Conservation (phyloP, 768 basidiomycete genomes). For the Russula sp. region DNA sequence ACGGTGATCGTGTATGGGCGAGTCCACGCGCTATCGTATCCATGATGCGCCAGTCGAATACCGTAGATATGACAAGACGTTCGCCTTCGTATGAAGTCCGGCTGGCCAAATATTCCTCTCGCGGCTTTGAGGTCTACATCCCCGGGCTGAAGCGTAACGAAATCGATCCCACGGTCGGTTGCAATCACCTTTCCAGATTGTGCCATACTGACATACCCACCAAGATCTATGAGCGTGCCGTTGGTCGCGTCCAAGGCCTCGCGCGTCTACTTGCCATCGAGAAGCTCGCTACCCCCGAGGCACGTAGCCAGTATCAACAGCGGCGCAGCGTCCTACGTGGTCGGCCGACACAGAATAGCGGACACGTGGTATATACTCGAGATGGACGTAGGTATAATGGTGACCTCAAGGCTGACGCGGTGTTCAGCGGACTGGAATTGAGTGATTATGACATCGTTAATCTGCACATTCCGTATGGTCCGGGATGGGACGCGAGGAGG, state of each 20-base stretch:
- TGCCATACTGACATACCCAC: not conserved
- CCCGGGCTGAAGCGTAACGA: constrained; percentile 44
- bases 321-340: constrained; percentile 46
- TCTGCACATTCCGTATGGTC: constrained; percentile 57
- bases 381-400: constrained; percentile 41
- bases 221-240: constrained; percentile 57
- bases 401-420: constrained; percentile 45
- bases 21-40: constrained; percentile 55
- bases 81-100: constrained; percentile 62
- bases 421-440: constrained; percentile 44
- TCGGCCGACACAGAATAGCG: constrained; percentile 34
- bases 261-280: constrained; percentile 59
- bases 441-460: constrained; percentile 51
- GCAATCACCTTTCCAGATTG: not conserved
- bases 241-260: constrained; percentile 50
- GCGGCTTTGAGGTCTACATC: constrained; percentile 54
- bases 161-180: constrained; percentile 52
- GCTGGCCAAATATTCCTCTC: constrained; percentile 49
- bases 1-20: constrained; percentile 51
- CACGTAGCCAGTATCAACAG: constrained; percentile 43
- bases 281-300: constrained; percentile 42
- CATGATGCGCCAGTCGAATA: constrained; percentile 63
- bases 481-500: constrained; percentile 49
- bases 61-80: constrained; percentile 54
- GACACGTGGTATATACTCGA: constrained; percentile 3